These are phyloP conservation scores for Ophiosphaerella narmari DNA, from an alignment of 2,329 filamentous ascomycete genomes.

Conservation along the genomic window DNA sequence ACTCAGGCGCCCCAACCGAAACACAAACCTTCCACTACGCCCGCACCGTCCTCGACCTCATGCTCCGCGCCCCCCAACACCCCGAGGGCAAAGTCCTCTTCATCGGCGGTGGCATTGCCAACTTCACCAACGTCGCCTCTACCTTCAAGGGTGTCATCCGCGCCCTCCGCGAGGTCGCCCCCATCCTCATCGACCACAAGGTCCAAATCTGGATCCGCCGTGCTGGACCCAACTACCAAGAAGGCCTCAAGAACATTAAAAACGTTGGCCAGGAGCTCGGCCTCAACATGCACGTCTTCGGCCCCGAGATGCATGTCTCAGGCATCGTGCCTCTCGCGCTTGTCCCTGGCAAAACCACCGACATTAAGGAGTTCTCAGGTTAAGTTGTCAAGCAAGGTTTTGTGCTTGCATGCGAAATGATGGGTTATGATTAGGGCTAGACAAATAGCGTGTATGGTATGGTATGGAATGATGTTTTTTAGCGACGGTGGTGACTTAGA, in stretches of 20 bases:
- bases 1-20: slow-evolving; percentile 98
- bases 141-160: slow-evolving; percentile 99
- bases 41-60: slow-evolving; percentile 92
- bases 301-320: slow-evolving; percentile 83
- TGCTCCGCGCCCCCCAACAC: slow-evolving; percentile 85
- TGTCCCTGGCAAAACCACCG: slow-evolving; percentile 61
- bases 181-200: slow-evolving; percentile 90
- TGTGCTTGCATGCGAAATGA: too few relatives aligned
- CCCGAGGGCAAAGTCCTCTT: slow-evolving; percentile 97
- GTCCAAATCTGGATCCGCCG: slow-evolving; percentile 94
- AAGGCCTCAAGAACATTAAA: slow-evolving; percentile 99
- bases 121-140: slow-evolving; percentile 99
- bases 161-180: slow-evolving; percentile 87
- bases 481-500: too few relatives aligned
- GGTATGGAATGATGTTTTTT: too few relatives aligned
- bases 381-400: slow-evolving; percentile 30
- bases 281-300: slow-evolving; percentile 90
- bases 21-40: slow-evolving; percentile 99
- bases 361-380: slow-evolving; percentile 65
- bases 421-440: too few relatives aligned
- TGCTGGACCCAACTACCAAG: slow-evolving; percentile 97
- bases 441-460: too few relatives aligned
- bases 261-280: slow-evolving; percentile 90
- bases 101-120: slow-evolving; percentile 99
- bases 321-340: slow-evolving; percentile 96